Conservation (phyloP, 495 filamentous ascomycete genomes). For the Penicillium manginii region DNA sequence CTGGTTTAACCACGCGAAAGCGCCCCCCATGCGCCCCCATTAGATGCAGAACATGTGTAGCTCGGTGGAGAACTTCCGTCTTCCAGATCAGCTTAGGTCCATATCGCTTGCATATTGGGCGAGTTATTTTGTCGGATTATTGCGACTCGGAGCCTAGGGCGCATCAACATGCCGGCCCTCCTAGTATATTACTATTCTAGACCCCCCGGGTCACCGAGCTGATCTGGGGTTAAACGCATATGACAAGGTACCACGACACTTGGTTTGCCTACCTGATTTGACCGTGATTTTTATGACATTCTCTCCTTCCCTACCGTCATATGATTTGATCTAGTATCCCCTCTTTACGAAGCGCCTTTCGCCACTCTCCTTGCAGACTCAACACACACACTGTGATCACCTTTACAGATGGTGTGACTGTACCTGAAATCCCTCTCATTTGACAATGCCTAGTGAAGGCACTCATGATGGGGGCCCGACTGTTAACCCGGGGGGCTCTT, state of each 20-base stretch:
- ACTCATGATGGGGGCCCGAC: constrained; percentile 4
- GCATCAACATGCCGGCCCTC: not conserved
- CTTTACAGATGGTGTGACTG: not conserved
- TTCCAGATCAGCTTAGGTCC: constrained; percentile 13
- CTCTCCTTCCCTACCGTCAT: not conserved
- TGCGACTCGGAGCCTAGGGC: not conserved
- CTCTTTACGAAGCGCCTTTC: not conserved
- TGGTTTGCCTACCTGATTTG: not conserved
- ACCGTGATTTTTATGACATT: not conserved
- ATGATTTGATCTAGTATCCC: not conserved
- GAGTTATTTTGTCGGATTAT: constrained; percentile 10
- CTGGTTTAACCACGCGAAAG: constrained; percentile 17
- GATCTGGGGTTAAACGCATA: not conserved
- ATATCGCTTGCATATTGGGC: constrained; percentile 6
- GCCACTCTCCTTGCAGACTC: not conserved
- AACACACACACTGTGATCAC: not conserved
- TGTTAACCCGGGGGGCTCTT: not conserved
- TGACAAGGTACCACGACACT: not conserved
- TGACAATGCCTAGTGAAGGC: constrained; percentile 27
- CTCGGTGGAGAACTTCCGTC: constrained; percentile 10
- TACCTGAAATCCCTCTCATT: not conserved
- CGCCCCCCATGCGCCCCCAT: not conserved
- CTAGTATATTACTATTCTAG: not conserved
- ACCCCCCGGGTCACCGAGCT: not conserved
- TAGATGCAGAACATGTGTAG: constrained; percentile 6